Conservation (phyloP, 2,329 filamentous ascomycete species). For the Calonectria pauciramosa region DNA sequence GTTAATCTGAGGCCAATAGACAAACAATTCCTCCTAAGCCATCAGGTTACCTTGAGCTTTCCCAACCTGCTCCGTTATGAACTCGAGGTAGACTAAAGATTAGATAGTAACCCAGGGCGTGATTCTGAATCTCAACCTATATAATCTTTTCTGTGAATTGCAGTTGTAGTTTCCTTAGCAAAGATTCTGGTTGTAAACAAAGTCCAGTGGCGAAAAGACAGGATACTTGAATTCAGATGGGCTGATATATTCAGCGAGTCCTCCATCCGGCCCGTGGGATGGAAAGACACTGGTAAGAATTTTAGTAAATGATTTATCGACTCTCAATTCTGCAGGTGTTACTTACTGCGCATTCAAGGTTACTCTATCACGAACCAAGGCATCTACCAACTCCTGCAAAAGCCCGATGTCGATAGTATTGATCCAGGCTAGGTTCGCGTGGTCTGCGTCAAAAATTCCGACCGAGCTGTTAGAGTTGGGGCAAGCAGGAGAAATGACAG, state of each 20-base stretch:
- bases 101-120: too few species aligned
- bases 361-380: background rate
- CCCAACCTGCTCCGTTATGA: too few species aligned
- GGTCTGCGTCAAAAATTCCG: background rate
- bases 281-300: background rate
- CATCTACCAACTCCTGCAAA: background rate
- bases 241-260: background rate
- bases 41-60: background rate
- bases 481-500: background rate
- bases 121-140: too few species aligned
- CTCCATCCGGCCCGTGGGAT: background rate
- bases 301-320: background rate
- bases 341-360: background rate
- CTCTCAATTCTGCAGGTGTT: background rate
- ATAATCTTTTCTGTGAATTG: background rate
- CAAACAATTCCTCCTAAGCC: background rate
- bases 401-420: background rate
- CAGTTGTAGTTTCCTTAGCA: background rate
- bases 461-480: background rate
- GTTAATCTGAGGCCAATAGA: too few species aligned
- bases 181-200: background rate
- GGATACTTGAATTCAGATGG: background rate
- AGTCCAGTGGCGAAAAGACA: background rate
- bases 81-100: too few species aligned
- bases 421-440: background rate